Evolutionary conservation across 371 early-diverging fungal species (phyloP), one percentile per base, ranked within the genome.

Genomic region (Mortierella sp.): DNA sequence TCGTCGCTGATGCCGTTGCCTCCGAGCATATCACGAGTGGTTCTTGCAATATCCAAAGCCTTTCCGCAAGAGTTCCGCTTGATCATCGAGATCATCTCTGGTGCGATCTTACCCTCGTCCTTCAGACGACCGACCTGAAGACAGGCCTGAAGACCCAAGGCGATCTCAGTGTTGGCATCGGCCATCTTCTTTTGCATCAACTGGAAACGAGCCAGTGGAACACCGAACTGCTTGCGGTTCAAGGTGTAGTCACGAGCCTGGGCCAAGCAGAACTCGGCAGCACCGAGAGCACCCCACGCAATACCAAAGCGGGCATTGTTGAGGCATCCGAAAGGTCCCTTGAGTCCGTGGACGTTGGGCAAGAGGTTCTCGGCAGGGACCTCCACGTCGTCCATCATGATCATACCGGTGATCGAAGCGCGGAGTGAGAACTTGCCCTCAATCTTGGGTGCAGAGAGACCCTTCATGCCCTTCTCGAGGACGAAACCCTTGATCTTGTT

Each of bases 251-350:
- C 89, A 60, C 98, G 86, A 7, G 99, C 97, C 71, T 92, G 90
- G 21, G 81, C 78, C 49, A 99, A 80, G 79, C 99, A 99, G 64
- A 87, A 87, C 81, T 99, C 97, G 37, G 99, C 99, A 19, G 99
- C 96, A 44, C 99, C 99, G 30, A 99, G 82, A 11, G 94, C 92
- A 70, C 99, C 99, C 98, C 98, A 99, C 4, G 98, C 88, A 69
- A 99, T 99, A 56, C 99, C 99, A 62, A 90, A 97, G 31, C 99
- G 92, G 26, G 99, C 99, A 72, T 98, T 98, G 86, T 99, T 99
- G 15, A 99, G 84, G 80, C 98, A 99, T 27, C 96, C 94, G 69
- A 99, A 99, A 11, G 99, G 98, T 14, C 99, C 99, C 86, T 95
- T 95, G 49, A 98, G 87, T 4, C 99, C 98, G 50, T 87, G 82